These are phyloP conservation scores for Chrysoporthe cubensis DNA, from an alignment of 2,329 filamentous ascomycete genomes.

Conservation along the genomic window DNA sequence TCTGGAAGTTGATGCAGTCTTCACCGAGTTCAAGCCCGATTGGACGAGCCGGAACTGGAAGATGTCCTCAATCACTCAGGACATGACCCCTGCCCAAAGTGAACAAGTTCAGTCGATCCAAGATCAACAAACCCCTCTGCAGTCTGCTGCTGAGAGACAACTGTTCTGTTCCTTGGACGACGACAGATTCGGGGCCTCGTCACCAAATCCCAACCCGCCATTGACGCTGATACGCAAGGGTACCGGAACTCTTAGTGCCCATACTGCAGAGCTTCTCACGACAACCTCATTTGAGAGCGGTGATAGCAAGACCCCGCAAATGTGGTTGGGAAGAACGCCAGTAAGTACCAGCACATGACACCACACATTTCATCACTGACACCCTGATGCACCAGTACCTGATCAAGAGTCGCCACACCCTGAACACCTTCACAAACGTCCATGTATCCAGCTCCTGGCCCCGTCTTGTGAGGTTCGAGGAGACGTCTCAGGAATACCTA, in stretches of 20 bases:
- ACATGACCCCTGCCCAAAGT: not conserved
- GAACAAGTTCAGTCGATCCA: not conserved
- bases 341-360: constrained; percentile 1
- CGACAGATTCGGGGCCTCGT: not conserved
- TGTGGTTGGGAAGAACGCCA: constrained; percentile 25
- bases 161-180: constrained; percentile 7
- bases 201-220: not conserved
- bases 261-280: constrained; percentile 21
- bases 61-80: not conserved
- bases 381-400: constrained; percentile 5
- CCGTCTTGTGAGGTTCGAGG: constrained; percentile 15
- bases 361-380: not conserved
- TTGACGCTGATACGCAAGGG: constrained; percentile 13
- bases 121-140: not conserved
- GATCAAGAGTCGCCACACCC: constrained; percentile 1
- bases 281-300: not conserved
- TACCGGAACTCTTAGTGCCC: constrained; percentile 19
- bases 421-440: constrained; percentile 7
- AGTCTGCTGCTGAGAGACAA: constrained; percentile 5
- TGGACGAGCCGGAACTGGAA: not conserved
- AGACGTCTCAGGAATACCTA: not conserved
- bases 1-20: constrained; percentile 18
- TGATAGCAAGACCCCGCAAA: constrained; percentile 17
- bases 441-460: not conserved
- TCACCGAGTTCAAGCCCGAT: not conserved